Conservation (phyloP, 2,329 filamentous ascomycete genomes). For the Scedosporium aurantiacum region DNA sequence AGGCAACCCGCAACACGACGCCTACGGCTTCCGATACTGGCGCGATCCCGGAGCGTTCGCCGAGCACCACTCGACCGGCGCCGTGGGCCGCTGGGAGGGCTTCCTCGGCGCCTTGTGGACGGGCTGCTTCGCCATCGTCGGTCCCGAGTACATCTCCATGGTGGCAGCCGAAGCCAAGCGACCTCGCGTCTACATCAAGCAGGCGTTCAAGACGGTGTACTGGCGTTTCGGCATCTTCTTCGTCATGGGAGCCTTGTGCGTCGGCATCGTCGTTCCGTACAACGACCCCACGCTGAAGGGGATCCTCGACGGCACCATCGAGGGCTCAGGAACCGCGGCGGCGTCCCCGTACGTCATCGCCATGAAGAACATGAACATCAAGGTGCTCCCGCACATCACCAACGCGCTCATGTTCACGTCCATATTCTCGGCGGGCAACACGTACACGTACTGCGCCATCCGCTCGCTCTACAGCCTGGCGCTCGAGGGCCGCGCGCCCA, state of each 20-base stretch:
- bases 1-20: conserved; percentile 58
- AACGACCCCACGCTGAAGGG: conserved; percentile 35
- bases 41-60: conserved; percentile 46
- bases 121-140: conserved; percentile 52
- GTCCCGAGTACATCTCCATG: conserved; percentile 56
- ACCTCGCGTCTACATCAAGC: conserved; percentile 52
- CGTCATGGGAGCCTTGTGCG: conserved; percentile 52
- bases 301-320: conserved; percentile 24
- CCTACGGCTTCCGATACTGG: conserved; percentile 62
- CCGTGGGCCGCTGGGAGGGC: conserved; percentile 57
- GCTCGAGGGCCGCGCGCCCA: conserved; percentile 39
- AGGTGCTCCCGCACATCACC: conserved; percentile 57
- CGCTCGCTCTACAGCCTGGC: conserved; percentile 45
- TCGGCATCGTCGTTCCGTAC: conserved; percentile 56
- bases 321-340: conserved; percentile 33
- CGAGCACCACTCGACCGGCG: conserved; percentile 35
- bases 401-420: conserved; percentile 68
- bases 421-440: conserved; percentile 44
- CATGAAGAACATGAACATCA: conserved; percentile 54
- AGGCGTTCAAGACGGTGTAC: conserved; percentile 63
- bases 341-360: conserved; percentile 61
- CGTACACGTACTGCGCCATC: conserved; percentile 45
- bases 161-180: conserved; percentile 60
- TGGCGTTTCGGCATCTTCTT: conserved; percentile 52
- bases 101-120: conserved; percentile 58